Conservation (phyloP, 805 yeast species). For the Lipomyces yamadae region DNA sequence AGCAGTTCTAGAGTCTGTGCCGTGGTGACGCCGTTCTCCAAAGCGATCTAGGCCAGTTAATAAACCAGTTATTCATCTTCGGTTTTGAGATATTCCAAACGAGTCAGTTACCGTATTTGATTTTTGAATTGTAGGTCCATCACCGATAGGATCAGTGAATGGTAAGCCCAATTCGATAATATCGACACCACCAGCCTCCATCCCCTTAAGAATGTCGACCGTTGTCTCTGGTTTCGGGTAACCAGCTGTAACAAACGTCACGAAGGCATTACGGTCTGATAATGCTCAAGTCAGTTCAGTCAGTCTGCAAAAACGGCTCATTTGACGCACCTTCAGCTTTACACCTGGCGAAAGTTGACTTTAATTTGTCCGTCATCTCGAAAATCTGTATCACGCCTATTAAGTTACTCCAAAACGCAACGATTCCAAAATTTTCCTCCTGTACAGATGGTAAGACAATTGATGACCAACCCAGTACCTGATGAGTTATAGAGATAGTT, state of each 20-base stretch:
- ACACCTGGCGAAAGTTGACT: conserved; percentile 28
- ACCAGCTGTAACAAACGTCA: conserved; percentile 94
- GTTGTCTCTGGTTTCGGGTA: conserved; percentile 89
- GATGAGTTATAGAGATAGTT: background rate
- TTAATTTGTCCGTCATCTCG: conserved; percentile 28
- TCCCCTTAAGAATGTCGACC: conserved; percentile 78
- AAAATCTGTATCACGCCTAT: background rate
- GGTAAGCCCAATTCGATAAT: conserved; percentile 95
- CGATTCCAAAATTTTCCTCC: background rate
- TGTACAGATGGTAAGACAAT: background rate
- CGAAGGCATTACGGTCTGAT: conserved; percentile 79
- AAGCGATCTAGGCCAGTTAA: conserved; percentile 54
- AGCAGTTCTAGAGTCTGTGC: conserved; percentile 71
- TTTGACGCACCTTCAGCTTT: conserved; percentile 29
- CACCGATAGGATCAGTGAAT: conserved; percentile 97
- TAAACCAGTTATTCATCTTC: background rate
- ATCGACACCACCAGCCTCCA: conserved; percentile 96
- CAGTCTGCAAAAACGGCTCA: background rate
- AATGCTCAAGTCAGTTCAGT: background rate
- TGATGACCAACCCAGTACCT: background rate
- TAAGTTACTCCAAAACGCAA: too few species aligned
- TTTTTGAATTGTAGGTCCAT: conserved; percentile 94
- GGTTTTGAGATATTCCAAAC: background rate
- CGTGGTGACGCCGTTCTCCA: conserved; percentile 81
- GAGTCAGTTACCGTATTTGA: conserved; percentile 61